phyloP scores from a whole-genome alignment of 352 stramenopile genomes.

The Globisporangium polare region DNA sequence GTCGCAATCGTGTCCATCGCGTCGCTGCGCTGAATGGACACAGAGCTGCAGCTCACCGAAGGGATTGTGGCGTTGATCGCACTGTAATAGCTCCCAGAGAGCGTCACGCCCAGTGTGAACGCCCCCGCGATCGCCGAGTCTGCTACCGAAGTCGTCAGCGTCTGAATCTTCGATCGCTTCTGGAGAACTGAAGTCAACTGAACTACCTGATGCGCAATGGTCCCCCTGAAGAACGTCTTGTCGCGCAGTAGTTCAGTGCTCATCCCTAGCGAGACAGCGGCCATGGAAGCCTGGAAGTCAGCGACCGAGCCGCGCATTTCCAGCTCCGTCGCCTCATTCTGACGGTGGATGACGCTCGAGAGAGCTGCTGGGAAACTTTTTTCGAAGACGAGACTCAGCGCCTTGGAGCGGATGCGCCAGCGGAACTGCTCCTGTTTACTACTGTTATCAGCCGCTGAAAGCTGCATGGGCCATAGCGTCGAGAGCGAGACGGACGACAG shows the following conservation, averaged over 20 bases:
- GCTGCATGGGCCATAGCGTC: slow-evolving; percentile 2
- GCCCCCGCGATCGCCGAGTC: slow-evolving; percentile 4
- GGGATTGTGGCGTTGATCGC: background rate
- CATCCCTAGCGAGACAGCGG: slow-evolving; percentile 2
- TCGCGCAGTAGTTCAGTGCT: slow-evolving; percentile 6
- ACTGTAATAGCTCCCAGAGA: slow-evolving; percentile 9
- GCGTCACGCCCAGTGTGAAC: slow-evolving; percentile 2
- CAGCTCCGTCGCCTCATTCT: background rate
- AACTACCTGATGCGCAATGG: slow-evolving; percentile 12
- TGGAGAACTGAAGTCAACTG: background rate
- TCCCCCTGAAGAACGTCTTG: slow-evolving; percentile 5
- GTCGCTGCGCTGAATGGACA: slow-evolving; percentile 5
- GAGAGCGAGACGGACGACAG: slow-evolving; percentile 4
- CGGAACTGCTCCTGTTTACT: slow-evolving; percentile 7
- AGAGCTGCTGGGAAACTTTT: background rate
- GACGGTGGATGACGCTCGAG: slow-evolving; percentile 6
- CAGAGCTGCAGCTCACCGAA: slow-evolving; percentile 5
- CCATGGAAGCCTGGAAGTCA: slow-evolving; percentile 9
- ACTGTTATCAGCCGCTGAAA: background rate
- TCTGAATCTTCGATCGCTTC: slow-evolving; percentile 2
- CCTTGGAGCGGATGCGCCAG: slow-evolving; percentile 10
- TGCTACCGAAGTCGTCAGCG: slow-evolving; percentile 5
- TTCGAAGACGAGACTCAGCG: slow-evolving; percentile 10
- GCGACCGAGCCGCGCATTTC: slow-evolving; percentile 11
- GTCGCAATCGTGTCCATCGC: background rate